These are phyloP conservation scores for Paecilomyces fulvus DNA, from an alignment of 2,329 filamentous ascomycete species.

Conservation along the genomic window DNA sequence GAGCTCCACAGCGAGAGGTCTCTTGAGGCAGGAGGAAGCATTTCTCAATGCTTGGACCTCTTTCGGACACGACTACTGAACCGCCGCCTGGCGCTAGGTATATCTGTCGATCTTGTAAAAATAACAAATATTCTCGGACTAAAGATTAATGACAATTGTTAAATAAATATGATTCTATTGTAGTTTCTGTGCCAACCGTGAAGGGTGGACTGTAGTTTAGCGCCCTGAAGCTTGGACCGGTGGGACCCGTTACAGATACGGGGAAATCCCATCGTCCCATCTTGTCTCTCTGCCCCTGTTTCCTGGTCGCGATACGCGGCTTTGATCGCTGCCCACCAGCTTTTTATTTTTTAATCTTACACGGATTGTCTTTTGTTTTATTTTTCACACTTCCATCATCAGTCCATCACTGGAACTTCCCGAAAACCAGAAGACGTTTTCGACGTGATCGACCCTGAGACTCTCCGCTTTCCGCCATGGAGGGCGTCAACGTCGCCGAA, in stretches of 20 bases:
- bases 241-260: background rate
- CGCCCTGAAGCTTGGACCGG: background rate
- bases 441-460: background rate
- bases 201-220: background rate
- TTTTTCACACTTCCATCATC: background rate
- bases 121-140: background rate
- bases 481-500: conserved; percentile 48
- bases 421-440: background rate
- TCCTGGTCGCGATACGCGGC: background rate
- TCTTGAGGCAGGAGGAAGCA: background rate
- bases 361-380: background rate
- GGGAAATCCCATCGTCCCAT: background rate
- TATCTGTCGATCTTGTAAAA: background rate
- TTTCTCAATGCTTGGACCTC: background rate
- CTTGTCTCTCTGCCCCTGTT: background rate
- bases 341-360: background rate
- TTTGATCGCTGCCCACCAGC: background rate
- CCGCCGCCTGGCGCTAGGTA: background rate
- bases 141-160: background rate
- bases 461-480: conserved; percentile 31
- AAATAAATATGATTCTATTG: background rate
- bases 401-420: background rate
- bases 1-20: background rate
- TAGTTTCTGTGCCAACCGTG: background rate
- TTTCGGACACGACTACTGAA: background rate